phyloP scores from a whole-genome alignment of 75 land plant genomes.

The Isoetes taiwanensis region DNA sequence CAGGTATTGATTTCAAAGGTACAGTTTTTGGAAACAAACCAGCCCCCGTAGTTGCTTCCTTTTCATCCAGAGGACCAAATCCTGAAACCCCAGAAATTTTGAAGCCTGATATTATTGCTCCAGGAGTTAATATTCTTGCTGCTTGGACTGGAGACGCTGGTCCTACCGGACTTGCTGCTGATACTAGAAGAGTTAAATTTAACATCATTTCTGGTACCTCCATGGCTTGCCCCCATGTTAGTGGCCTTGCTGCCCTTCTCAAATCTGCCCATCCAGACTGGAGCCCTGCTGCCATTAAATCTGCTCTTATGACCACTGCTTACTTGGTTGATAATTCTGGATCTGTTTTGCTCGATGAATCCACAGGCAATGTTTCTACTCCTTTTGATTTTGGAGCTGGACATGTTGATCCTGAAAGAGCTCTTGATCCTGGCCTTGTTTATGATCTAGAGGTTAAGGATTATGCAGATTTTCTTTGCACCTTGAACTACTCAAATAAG shows the following conservation, averaged over 20 bases:
- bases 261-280: not conserved
- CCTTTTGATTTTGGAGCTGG: slow-evolving; percentile 3
- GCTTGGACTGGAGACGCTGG: slow-evolving; percentile 46
- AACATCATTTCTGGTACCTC: too few species aligned
- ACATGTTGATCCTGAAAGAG: not conserved
- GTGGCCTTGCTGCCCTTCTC: not conserved
- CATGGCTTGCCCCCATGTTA: slow-evolving; percentile 4
- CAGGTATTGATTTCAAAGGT: slow-evolving; percentile 31
- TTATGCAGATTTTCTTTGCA: not conserved
- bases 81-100: slow-evolving; percentile 57
- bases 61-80: slow-evolving; percentile 83
- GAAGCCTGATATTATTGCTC: slow-evolving; percentile 45
- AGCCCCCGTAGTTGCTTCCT: slow-evolving; percentile 47
- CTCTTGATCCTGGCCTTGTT: slow-evolving; percentile 3
- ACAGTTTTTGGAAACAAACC: slow-evolving; percentile 10
- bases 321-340: not conserved
- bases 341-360: not conserved
- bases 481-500: not conserved
- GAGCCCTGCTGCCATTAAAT: slow-evolving; percentile 4
- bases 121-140: slow-evolving; percentile 38
- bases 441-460: not conserved
- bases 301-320: slow-evolving; percentile 1
- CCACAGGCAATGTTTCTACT: slow-evolving; percentile 1
- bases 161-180: not conserved
- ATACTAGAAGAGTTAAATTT: too few species aligned